Evolutionary conservation across 192 early-diverging fungal genomes (phyloP).

Genomic region (Backusella circina): DNA sequence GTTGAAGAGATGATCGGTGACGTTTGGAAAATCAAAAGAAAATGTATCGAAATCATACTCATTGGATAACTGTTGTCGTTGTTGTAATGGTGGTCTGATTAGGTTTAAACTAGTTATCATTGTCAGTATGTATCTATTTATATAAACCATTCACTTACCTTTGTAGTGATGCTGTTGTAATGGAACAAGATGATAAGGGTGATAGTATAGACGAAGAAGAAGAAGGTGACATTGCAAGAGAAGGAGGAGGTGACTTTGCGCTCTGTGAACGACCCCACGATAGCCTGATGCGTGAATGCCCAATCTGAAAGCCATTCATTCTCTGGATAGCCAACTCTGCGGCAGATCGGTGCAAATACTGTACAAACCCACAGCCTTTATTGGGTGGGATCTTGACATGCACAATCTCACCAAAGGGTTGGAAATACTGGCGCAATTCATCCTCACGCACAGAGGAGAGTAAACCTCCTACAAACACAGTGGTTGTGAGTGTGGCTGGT

Average conservation of each 20-base stretch:
- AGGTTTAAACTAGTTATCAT: not conserved
- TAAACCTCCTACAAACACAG: slow-evolving; percentile 97
- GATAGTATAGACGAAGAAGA: not conserved
- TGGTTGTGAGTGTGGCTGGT: slow-evolving; percentile 74
- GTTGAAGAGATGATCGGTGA: not conserved
- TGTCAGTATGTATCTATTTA: not conserved
- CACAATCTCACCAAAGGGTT: slow-evolving; percentile 84
- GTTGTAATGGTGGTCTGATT: not conserved
- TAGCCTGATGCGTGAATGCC: slow-evolving; percentile 50
- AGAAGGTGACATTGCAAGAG: not conserved
- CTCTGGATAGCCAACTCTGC: slow-evolving; percentile 89
- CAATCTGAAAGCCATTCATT: slow-evolving; percentile 86
- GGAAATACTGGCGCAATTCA: slow-evolving; percentile 81
- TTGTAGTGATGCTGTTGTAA: not conserved
- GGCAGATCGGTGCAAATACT: slow-evolving; percentile 74
- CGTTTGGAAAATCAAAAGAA: not conserved
- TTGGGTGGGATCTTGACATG: slow-evolving; percentile 96
- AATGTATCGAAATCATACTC: not conserved
- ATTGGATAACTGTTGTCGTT: not conserved
- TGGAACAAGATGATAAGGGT: not conserved
- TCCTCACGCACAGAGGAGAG: slow-evolving; percentile 69
- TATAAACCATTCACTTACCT: not conserved
- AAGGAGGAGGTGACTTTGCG: not conserved
- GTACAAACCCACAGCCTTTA: slow-evolving; percentile 97
- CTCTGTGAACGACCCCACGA: slow-evolving; percentile 57